Base-by-base conservation (phyloP, 2,329 filamentous ascomycete species). In the Monilinia aucupariae region DNA sequence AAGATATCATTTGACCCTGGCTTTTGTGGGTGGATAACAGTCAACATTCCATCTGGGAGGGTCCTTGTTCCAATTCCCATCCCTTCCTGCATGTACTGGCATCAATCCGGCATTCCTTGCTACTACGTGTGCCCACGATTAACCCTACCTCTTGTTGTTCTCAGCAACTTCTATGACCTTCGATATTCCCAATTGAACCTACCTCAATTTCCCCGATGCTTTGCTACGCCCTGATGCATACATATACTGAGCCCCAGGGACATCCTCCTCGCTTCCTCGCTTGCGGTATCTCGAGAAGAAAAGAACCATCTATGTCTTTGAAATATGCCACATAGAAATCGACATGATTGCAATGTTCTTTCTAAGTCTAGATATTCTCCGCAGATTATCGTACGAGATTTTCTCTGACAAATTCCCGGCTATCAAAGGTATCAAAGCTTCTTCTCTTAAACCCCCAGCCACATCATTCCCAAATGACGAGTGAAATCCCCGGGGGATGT, bases 311-410 rank as follows among this genome's bases (percentile, higher is more conserved):
- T 47, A 12, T 6, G 4, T 48, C 37, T 25, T 25, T 47, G 27
- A 22, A 49, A 49, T 34, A 4, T 22, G n/a, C n/a, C 15, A 50
- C 34, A 39, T 41, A 30, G 52, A 32, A 43, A 47, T n/a, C 25
- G 53, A 53, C n/a, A n/a, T n/a, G 47, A 49, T 34, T 6, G 17
- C 17, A 12, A 47, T 15, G 30, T 37, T 47, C 54, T 17, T 60
- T 52, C 17, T 32, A 10, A 52, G 34, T 60, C 47, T 41, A 43
- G 58, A 53, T 32, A 32, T 27, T 30, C 48, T 53, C n/a, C 10
- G 50, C 12, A 47, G 41, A 55, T 55, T 39, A 61, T 61, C 59
- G 50, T 48, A 61, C 41, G 59, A 61, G 20, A 32, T 37, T 54
- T 53, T 41, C 20, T 45, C 15, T 22, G 52, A 55, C 53, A 22